phyloP scores from a whole-genome alignment of 805 yeast genomes.

The Starmerella apicola region DNA sequence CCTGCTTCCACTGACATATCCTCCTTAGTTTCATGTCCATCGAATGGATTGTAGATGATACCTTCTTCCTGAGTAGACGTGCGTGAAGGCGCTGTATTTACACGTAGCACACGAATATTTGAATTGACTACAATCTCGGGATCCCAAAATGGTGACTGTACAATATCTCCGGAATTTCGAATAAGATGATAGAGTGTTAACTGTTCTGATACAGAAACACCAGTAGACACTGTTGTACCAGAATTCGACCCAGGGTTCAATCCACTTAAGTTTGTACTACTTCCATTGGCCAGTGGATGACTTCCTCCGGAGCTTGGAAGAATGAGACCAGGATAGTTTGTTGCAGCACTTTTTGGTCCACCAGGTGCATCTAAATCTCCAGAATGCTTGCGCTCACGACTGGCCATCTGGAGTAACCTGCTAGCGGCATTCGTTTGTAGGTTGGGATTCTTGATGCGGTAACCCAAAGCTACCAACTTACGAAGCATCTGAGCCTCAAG shows the following conservation, averaged over 20 bases:
- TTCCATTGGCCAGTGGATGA: not conserved
- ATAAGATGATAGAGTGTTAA: conserved; percentile 17
- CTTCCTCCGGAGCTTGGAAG: not conserved
- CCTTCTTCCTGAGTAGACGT: conserved; percentile 5
- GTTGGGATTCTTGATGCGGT: conserved; percentile 13
- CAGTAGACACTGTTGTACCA: no score
- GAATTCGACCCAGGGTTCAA: not conserved
- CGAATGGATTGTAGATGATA: conserved; percentile 41
- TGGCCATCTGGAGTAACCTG: conserved; percentile 12
- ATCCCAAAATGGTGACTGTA: conserved; percentile 55
- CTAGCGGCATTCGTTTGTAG: conserved; percentile 17
- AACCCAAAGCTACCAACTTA: conserved; percentile 19
- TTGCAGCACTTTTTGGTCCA: not conserved
- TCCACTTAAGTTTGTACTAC: not conserved
- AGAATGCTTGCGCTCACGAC: no score
- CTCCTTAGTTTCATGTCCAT: conserved; percentile 20
- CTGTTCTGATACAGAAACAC: conserved; percentile 14
- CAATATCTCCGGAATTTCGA: conserved; percentile 18
- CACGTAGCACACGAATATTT: conserved; percentile 16
- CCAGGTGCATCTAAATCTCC: not conserved
- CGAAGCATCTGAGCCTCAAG: conserved; percentile 17
- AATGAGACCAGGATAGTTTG: no score
- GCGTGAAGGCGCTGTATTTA: conserved; percentile 6
- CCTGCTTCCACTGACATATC: conserved; percentile 38
- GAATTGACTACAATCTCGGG: conserved; percentile 47